Evolutionary conservation across 441 rosid species (phyloP), one percentile per base, ranked within the genome.

Genomic region (Dalechampia spathulata): DNA sequence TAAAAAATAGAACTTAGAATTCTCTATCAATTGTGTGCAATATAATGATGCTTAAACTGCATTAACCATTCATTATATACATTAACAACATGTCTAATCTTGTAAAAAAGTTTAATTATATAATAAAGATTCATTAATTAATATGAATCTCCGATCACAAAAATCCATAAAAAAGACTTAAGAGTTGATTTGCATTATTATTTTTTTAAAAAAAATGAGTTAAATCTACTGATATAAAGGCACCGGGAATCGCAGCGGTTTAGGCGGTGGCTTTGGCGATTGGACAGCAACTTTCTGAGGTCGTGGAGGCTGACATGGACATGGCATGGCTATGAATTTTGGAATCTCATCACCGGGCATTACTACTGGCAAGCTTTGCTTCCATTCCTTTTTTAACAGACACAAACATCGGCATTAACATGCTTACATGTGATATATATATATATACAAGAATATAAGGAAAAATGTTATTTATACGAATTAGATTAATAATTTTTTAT

Each of bases 341-440:
- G 98, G 88, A 23, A 82, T 66, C 46, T 64, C 52, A 49, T 90
- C 96, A 49, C 98, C 98, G 0, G 96, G 98, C 98, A 90, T 90
- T 62, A 87, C 19, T 0, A 90, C 98, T 37, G 96, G 76, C 64
- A 90, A 58, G 62, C 95, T 85, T 56, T 71, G 68, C 78, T 79
- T 79, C 53, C 58, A 43, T 40, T 77, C 84, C 98, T 90, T 66
- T 6, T 3, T 8, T 6, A 39, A 50, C 16, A 30, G 16, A 25
- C 12, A 19, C 38, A 30, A 53, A 43, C 1, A 16, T 11, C 8
- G 34, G n/a, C n/a, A n/a, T n/a, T n/a, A n/a, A n/a, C n/a, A n/a
- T n/a, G n/a, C n/a, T n/a, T n/a, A n/a, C n/a, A n/a, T n/a, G n/a
- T n/a, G n/a, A n/a, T n/a, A n/a, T n/a, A n/a, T n/a, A n/a, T n/a